These are phyloP conservation scores for Cynara cardunculus DNA, from an alignment of 129 eudicot genomes.

Conservation along the genomic window DNA sequence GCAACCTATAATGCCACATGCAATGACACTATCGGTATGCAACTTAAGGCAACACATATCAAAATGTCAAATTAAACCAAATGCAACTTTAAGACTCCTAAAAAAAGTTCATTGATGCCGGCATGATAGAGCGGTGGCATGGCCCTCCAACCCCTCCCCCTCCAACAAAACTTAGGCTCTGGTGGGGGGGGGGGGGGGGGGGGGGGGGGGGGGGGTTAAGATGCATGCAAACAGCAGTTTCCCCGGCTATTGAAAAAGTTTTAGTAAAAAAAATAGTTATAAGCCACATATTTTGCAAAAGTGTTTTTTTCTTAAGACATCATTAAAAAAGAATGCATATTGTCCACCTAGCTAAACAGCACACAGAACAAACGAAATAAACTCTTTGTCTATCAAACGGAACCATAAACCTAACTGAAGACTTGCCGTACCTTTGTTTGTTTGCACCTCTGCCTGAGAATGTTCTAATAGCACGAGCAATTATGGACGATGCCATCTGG, in stretches of 20 bases:
- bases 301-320: not conserved
- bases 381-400: not conserved
- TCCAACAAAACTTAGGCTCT: not conserved
- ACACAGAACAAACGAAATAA: not conserved
- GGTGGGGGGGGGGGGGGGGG: too few species aligned
- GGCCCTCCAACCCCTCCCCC: not conserved
- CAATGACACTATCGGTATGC: too few species aligned
- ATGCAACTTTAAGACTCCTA: too few species aligned
- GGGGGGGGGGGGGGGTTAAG: not conserved
- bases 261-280: not conserved
- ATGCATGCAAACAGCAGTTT: not conserved
- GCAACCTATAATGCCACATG: too few species aligned
- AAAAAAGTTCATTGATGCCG: too few species aligned
- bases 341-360: not conserved
- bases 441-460: constrained; percentile 84
- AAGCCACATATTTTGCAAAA: not conserved
- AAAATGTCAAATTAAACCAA: too few species aligned
- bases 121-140: too few species aligned
- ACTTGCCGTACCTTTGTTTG: constrained; percentile 63
- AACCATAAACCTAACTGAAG: not conserved
- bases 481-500: constrained; percentile 80
- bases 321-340: not conserved
- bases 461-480: constrained; percentile 83
- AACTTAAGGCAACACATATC: too few species aligned
- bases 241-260: not conserved